Base-by-base conservation (phyloP, 202 grass and related monocot genomes). In the Eragrostis tef region DNA sequence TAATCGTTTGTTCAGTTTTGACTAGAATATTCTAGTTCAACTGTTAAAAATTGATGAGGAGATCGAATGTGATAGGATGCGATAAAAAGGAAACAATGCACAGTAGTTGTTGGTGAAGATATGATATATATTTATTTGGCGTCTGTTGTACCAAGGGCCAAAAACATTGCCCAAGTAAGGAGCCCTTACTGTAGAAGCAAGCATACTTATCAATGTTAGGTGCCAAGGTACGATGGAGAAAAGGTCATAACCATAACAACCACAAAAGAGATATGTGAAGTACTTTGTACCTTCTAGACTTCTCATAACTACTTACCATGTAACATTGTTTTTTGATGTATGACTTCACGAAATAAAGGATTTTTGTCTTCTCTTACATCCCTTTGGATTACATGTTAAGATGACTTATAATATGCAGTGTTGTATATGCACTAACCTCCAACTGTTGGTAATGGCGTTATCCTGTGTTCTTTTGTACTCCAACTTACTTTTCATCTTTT, bases 171-270 rank as follows among this genome's bases (percentile, higher is more conserved):
- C 60, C 70, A 77, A 60, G 68, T 82, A 67, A 25, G 74, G 62
- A 75, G 62, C 44, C 34, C 74, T 80, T 87, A 63, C 1, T 76
- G 64, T 84, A 36, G 80, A 90, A 83, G 75, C 84, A 90, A 84
- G n/a, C n/a, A n/a, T n/a, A n/a, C n/a, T n/a, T n/a, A n/a, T n/a
- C n/a, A n/a, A n/a, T n/a, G n/a, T n/a, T n/a, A n/a, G n/a, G n/a
- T n/a, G n/a, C n/a, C n/a, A n/a, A n/a, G n/a, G n/a, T n/a, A n/a
- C n/a, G n/a, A n/a, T n/a, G n/a, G n/a, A n/a, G n/a, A n/a, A n/a
- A 83, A 84, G 75, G 84, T 80, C 84, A 41, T 75, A 64, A 59
- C 63, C 29, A 76, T 76, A 87, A 84, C 84, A 74, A 71, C 80
- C 88, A 57, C 80, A 84, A 74, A 51, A 86, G 45, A 24, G 61